phyloP scores from a whole-genome alignment of 352 stramenopile species.

The Globisporangium abappressorium region DNA sequence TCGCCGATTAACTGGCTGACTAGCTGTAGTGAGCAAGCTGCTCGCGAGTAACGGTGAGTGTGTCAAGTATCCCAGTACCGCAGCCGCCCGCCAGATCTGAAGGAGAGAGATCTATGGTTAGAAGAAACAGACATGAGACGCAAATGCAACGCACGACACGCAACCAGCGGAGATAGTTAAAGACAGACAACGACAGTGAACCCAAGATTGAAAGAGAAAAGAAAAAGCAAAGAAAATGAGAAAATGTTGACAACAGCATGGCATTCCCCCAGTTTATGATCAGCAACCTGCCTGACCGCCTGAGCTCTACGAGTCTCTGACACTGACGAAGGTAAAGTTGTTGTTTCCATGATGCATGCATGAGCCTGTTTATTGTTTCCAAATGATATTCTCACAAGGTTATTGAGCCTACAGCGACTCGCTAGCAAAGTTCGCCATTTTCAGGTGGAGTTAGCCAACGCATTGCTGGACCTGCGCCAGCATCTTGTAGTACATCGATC shows the following conservation, averaged over 20 bases:
- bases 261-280: background rate
- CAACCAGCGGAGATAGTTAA: background rate
- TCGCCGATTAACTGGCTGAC: background rate
- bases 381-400: background rate
- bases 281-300: background rate
- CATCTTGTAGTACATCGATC: background rate
- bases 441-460: background rate
- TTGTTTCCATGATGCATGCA: background rate
- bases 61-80: background rate
- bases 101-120: background rate
- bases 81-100: background rate
- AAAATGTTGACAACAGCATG: constrained; percentile 8
- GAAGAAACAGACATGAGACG: background rate
- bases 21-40: background rate
- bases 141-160: background rate
- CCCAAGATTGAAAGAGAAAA: background rate
- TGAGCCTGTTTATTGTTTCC: background rate
- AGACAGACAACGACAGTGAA: background rate
- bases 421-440: too few species aligned
- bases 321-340: constrained; percentile 1
- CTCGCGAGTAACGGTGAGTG: background rate
- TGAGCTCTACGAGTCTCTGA: background rate
- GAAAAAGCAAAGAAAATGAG: background rate
- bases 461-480: background rate
- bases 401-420: too few species aligned